Conservation (phyloP, 208 protist genomes). For the Lotmaria passim region DNA sequence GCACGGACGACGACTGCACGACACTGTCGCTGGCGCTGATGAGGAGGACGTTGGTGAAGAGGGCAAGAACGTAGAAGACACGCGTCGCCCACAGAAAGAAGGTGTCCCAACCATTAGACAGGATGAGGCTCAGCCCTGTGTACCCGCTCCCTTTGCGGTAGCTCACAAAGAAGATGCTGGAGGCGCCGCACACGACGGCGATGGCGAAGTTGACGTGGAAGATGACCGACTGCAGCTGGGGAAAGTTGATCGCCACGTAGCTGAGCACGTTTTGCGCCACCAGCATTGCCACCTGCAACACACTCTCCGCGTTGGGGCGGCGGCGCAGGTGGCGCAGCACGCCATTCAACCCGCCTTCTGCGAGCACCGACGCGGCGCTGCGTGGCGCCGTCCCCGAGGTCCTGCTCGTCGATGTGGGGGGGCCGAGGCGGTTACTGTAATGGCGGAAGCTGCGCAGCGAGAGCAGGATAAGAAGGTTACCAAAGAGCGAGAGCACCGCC, state of each 20-base stretch:
- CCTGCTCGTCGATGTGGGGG: neutral
- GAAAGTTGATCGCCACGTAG: slow-evolving; percentile 32
- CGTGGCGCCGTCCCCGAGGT: neutral
- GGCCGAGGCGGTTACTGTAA: slow-evolving; percentile 3
- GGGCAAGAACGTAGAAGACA: slow-evolving; percentile 38
- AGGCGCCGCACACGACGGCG: slow-evolving; percentile 43
- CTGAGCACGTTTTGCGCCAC: slow-evolving; percentile 45
- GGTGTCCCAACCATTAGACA: slow-evolving; percentile 46
- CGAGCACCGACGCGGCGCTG: slow-evolving; percentile 21
- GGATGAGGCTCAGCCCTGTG: slow-evolving; percentile 6
- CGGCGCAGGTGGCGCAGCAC: slow-evolving; percentile 43
- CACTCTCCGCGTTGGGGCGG: slow-evolving; percentile 71
- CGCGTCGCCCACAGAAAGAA: slow-evolving; percentile 44
- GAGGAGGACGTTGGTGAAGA: slow-evolving; percentile 31
- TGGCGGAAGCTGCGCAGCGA: slow-evolving; percentile 66
- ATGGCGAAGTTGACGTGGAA: slow-evolving; percentile 43
- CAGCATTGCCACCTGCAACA: slow-evolving; percentile 52
- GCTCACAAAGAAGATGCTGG: slow-evolving; percentile 63
- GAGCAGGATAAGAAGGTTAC: slow-evolving; percentile 55
- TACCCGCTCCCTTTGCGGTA: slow-evolving; percentile 24
- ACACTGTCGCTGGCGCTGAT: slow-evolving; percentile 21
- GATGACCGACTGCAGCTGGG: slow-evolving; percentile 15
- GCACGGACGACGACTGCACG: slow-evolving; percentile 30
- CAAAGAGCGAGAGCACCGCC: slow-evolving; percentile 43
- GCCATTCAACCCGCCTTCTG: slow-evolving; percentile 12